Evolutionary conservation across 2,329 filamentous ascomycete species (phyloP).

Genomic region (Aspergillus sp.): DNA sequence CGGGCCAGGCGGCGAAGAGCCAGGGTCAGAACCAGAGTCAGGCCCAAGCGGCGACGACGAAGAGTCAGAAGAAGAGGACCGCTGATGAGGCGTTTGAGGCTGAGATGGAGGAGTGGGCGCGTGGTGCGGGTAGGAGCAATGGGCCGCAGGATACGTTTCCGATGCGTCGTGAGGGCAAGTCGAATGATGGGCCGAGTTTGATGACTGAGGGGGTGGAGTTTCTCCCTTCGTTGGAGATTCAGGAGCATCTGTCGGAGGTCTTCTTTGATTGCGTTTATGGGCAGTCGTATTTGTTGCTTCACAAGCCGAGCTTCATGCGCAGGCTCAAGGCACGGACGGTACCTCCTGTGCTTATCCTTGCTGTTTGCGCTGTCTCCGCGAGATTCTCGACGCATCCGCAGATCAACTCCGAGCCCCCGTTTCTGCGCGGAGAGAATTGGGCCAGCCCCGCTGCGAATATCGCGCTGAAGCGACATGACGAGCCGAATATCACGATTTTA

Average conservation of each 20-base stretch:
- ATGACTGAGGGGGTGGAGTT: conserved; percentile 81
- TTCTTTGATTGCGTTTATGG: conserved; percentile 97
- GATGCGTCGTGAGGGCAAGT: conserved; percentile 61
- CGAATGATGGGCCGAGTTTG: conserved; percentile 75
- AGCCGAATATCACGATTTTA: conserved; percentile 93
- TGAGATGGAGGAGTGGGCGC: conserved; percentile 81
- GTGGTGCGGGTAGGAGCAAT: conserved; percentile 56
- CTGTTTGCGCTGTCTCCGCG: conserved; percentile 92
- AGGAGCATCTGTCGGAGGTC: conserved; percentile 89
- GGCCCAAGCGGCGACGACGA: conserved; percentile 39
- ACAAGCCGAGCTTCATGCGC: conserved; percentile 97
- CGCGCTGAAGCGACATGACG: conserved; percentile 83
- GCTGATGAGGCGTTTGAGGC: conserved; percentile 86
- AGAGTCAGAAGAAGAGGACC: conserved; percentile 74
- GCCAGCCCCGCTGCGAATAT: conserved; percentile 86
- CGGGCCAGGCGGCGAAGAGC: conserved; percentile 59
- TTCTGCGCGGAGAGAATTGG: conserved; percentile 89
- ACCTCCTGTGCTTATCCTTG: conserved; percentile 88
- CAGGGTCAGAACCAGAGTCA: conserved; percentile 26
- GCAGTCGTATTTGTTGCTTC: conserved; percentile 89
- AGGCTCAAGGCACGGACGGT: conserved; percentile 74
- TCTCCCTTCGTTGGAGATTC: conserved; percentile 81
- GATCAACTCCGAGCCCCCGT: conserved; percentile 75
- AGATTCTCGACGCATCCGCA: conserved; percentile 90
- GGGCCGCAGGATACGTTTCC: conserved; percentile 55